A percentile compares a stretch with the other conserved stretches of the same genome.
phyloP scores from a whole-genome alignment of 192 early-diverging fungal species.

The Linnemannia zychae region DNA sequence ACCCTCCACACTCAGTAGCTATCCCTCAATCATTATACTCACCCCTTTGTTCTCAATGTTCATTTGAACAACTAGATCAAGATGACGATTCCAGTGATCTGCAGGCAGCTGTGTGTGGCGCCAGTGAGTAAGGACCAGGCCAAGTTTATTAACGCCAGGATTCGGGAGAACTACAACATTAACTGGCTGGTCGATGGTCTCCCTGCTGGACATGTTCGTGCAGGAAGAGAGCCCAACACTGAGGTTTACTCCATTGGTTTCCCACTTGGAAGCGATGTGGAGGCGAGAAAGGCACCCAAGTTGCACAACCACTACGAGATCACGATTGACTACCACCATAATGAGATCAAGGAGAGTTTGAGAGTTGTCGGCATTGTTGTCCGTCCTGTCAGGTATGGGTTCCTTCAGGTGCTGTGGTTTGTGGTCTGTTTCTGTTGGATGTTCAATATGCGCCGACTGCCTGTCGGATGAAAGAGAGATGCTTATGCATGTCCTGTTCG shows the following conservation, averaged over 20 bases:
- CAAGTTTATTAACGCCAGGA: conserved; percentile 89
- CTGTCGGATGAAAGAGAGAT: not conserved
- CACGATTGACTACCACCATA: conserved; percentile 83
- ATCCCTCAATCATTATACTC: not conserved
- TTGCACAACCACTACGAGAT: conserved; percentile 95
- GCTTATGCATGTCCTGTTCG: not conserved
- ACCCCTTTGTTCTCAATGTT: not conserved
- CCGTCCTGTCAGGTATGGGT: conserved; percentile 74
- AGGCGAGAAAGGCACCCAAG: conserved; percentile 18
- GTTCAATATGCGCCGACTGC: not conserved
- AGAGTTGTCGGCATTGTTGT: conserved; percentile 95
- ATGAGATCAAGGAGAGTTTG: conserved; percentile 66
- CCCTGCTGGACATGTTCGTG: conserved; percentile 81
- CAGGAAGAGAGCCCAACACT: conserved; percentile 64
- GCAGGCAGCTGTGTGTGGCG: conserved; percentile 74
- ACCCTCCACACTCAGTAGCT: no score
- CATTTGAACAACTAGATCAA: conserved; percentile 23
- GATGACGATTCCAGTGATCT: conserved; percentile 51
- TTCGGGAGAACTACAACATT: conserved; percentile 80
- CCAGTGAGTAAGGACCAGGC: conserved; percentile 77
- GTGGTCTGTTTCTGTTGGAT: not conserved
- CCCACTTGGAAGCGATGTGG: conserved; percentile 70
- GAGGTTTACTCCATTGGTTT: conserved; percentile 85
- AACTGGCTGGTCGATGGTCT: conserved; percentile 95
- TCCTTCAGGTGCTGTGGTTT: no score